Conservation (phyloP, 176 grass and related monocot genomes). For the Dactylis glomerata region DNA sequence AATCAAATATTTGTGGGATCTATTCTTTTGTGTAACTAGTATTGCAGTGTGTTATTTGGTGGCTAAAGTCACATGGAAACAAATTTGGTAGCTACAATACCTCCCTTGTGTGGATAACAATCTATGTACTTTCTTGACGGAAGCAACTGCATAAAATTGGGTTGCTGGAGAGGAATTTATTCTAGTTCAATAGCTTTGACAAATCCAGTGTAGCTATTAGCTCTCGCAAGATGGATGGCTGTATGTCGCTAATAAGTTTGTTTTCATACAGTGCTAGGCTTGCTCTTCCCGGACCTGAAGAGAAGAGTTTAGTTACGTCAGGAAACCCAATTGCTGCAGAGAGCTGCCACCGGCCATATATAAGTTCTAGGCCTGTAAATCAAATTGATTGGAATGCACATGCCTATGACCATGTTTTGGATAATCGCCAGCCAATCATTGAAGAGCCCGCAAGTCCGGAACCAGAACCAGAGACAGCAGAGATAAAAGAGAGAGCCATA, state of each 20-base stretch:
- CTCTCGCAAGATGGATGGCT: background rate
- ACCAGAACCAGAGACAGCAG: conserved; percentile 33
- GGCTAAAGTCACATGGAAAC: background rate
- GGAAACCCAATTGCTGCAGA: conserved; percentile 14
- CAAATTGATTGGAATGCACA: conserved; percentile 38
- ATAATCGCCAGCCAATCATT: conserved; percentile 63
- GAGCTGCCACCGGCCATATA: conserved; percentile 6
- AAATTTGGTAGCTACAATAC: conserved; percentile 7
- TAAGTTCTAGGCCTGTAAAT: background rate
- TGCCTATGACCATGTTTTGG: conserved; percentile 10
- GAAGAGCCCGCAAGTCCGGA: conserved; percentile 80
- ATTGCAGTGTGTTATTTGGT: background rate
- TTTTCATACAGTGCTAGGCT: conserved; percentile 65
- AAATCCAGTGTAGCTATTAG: conserved; percentile 4
- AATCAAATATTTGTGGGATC: background rate
- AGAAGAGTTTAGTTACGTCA: conserved; percentile 42
- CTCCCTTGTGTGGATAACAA: background rate
- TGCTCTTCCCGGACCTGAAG: conserved; percentile 72
- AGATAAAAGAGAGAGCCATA: conserved; percentile 51
- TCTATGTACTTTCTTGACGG: conserved; percentile 13
- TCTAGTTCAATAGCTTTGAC: conserved; percentile 4
- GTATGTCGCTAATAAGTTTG: background rate
- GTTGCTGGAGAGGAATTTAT: background rate
- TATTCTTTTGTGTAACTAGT: background rate
- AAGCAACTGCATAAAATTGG: background rate